Conservation (phyloP, 1,139 yeast species). For the Saccharomycopsis crataegensis region DNA sequence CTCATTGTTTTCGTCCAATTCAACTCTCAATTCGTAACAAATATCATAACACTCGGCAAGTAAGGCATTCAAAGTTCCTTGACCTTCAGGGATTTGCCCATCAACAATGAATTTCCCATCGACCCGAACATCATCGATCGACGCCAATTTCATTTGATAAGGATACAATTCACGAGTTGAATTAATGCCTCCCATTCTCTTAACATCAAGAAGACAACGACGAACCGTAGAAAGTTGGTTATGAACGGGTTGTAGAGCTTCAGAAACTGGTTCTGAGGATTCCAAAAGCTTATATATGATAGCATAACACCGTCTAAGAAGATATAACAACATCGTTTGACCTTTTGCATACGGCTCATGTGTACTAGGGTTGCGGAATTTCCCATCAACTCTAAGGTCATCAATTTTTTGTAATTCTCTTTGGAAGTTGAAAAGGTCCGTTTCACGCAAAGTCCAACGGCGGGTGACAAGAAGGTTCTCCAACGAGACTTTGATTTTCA, state of each 20-base stretch:
- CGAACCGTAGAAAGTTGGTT: constrained; percentile 89
- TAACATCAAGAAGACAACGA: constrained; percentile 79
- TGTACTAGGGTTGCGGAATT: constrained; percentile 34
- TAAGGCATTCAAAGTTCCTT: constrained; percentile 83
- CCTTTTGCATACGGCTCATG: constrained; percentile 32
- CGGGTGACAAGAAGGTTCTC: constrained; percentile 83
- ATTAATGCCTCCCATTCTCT: constrained; percentile 85
- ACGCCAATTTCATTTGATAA: constrained; percentile 87
- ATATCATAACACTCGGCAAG: constrained; percentile 93
- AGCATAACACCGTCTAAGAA: constrained; percentile 85
- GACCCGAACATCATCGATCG: constrained; percentile 73
- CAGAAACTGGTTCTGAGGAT: constrained; percentile 91
- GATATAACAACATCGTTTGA: constrained; percentile 65
- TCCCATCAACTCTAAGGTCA: constrained; percentile 53
- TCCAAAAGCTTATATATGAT: constrained; percentile 81
- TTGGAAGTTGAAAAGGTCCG: constrained; percentile 82
- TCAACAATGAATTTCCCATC: constrained; percentile 91
- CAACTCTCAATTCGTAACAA: constrained; percentile 81
- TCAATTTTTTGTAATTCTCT: constrained; percentile 66
- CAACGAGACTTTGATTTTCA: constrained; percentile 60
- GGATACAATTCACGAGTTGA: constrained; percentile 87
- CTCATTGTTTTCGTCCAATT: constrained; percentile 43
- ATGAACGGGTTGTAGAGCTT: constrained; percentile 85
- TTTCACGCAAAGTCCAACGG: constrained; percentile 94
- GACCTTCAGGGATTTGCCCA: constrained; percentile 92